Evolutionary conservation across 306 rosid species (phyloP), one percentile per base, ranked within the genome.

Genomic region (Medicago arabica): DNA sequence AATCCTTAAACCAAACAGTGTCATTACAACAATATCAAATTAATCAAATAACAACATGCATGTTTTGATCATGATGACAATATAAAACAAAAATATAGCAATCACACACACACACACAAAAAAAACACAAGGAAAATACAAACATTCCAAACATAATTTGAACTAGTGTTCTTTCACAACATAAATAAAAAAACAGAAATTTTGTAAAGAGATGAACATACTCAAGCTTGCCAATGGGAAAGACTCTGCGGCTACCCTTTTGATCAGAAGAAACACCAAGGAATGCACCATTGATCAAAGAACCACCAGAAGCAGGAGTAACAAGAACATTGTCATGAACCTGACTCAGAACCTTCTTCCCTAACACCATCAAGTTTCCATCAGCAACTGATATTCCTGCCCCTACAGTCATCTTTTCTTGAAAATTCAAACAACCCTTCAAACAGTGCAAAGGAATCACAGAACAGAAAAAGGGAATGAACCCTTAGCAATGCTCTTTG

Each of bases 161-260:
- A 17, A 19, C 40, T 21, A 18, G 12, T 18, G 28, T 17, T 9
- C 60, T 21, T 58, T 58, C 15, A 13, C 23, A 61, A 21, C 10
- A 28, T 14, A 14, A 68, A 25, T 5, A 17, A 7, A 50, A 34
- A 72, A 3, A 44, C 18, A 40, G 13, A 17, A 34, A 25, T 13
- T n/a, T 15, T 15, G 8, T 0, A n/a, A 21, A 76, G 21, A 15
- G 44, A 60, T 5, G n/a, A 79, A 69, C 87, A 10, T 83, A 94
- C 98, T 81, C 49, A 38, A 94, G 83, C 69, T 87, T 94, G 53
- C 97, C 96, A 7, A 94, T 74, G 6, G 97, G 93, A 59, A 95
- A 95, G 49, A 95, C 89, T 4, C 78, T 72, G 70, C 92, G 87
- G 74, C 91, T 82, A 47, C 93, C 95, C 54, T 64, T 83, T 16